A percentile compares a stretch with the other conserved stretches of the same genome.
phyloP scores from a whole-genome alignment of 2,329 filamentous ascomycete species.

The Paecilomyces sp. region DNA sequence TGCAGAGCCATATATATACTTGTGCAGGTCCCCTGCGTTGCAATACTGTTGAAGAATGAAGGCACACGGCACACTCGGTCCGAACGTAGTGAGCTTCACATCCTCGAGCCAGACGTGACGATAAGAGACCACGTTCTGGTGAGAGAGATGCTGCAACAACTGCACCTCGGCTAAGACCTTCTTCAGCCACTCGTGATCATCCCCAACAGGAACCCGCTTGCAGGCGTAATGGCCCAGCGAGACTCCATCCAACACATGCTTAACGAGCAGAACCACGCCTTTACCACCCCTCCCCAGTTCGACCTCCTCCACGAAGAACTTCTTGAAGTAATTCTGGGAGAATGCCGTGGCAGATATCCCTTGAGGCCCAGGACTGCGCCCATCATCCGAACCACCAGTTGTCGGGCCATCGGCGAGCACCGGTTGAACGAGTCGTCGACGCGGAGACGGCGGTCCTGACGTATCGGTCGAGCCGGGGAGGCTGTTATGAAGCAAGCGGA shows the following conservation, averaged over 20 bases:
- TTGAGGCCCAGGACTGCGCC: conserved; percentile 44
- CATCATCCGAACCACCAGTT: conserved; percentile 41
- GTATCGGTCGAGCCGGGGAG: conserved; percentile 42
- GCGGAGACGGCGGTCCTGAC: conserved; percentile 42
- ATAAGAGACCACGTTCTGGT: conserved; percentile 93
- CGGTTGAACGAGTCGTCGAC: conserved; percentile 40
- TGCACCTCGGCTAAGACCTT: conserved; percentile 93
- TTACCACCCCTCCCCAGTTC: conserved; percentile 87
- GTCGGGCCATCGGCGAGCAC: conserved; percentile 40
- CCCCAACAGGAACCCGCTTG: conserved; percentile 90
- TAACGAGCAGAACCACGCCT: conserved; percentile 88
- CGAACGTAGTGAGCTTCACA: conserved; percentile 73
- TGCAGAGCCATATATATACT: conserved; percentile 69
- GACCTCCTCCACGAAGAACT: conserved; percentile 84
- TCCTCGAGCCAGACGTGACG: conserved; percentile 97
- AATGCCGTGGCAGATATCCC: conserved; percentile 83
- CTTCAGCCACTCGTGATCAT: conserved; percentile 91
- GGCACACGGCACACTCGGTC: conserved; percentile 84
- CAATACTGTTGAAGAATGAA: conserved; percentile 98
- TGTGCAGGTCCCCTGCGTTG: conserved; percentile 83
- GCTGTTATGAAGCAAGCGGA: conserved; percentile 75
- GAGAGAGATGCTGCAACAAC: conserved; percentile 80
- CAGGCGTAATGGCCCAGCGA: conserved; percentile 87
- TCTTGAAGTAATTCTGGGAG: conserved; percentile 84
- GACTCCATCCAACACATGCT: conserved; percentile 85